Evolutionary conservation across 352 stramenopile genomes (phyloP).

Genomic region (Globisporangium viniferum): DNA sequence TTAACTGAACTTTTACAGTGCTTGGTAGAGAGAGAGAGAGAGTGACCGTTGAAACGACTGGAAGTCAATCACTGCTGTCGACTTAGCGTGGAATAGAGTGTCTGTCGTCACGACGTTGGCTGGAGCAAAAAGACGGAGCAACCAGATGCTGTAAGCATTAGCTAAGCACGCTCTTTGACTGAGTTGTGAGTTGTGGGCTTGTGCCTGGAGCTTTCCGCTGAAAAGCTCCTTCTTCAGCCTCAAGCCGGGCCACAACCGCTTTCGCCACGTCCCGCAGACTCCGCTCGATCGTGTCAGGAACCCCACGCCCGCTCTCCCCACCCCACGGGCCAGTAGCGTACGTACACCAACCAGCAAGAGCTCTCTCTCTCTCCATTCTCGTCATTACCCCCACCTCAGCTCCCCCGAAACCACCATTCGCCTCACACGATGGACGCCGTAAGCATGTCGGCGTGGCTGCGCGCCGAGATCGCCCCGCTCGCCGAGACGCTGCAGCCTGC

Average conservation of each 20-base stretch:
- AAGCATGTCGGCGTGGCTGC: slow-evolving; percentile 50
- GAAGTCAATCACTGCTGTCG: not conserved
- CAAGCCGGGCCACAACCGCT: slow-evolving; percentile 5
- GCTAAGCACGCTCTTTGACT: not conserved
- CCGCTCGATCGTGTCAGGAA: not conserved
- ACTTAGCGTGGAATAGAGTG: not conserved
- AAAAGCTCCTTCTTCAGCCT: not conserved
- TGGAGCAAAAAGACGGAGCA: too few relatives aligned
- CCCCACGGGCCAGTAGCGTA: not conserved
- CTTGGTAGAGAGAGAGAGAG: too few relatives aligned
- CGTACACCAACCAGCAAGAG: not conserved
- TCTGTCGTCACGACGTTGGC: not conserved
- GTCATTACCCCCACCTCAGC: not conserved
- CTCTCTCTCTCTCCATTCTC: not conserved
- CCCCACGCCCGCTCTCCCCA: not conserved
- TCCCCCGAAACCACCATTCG: not conserved
- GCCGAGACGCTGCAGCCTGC: slow-evolving; percentile 29
- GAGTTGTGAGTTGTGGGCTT: slow-evolving; percentile 1
- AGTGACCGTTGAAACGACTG: too few relatives aligned
- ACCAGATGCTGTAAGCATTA: not conserved
- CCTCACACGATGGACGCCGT: slow-evolving; percentile 9
- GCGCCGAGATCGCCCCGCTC: slow-evolving; percentile 42
- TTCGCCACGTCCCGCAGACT: slow-evolving; percentile 6
- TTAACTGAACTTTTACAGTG: not conserved
- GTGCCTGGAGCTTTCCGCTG: not conserved